Base-by-base conservation (phyloP, 352 stramenopile species). In the Pythium angustatum region DNA sequence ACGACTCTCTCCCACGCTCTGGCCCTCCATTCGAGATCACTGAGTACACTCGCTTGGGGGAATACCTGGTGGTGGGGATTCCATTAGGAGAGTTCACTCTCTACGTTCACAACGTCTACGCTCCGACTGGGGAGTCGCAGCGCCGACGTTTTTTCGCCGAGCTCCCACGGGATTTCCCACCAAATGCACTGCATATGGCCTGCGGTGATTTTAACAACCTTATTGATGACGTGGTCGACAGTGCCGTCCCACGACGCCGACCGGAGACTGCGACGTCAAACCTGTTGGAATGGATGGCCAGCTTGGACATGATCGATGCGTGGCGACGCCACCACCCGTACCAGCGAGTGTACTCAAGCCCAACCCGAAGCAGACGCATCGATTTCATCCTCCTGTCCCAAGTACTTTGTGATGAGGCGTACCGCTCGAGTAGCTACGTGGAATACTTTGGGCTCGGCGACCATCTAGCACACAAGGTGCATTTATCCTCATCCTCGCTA, bases 361-460 rank as follows among this genome's bases (percentile, higher is more conserved):
- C 22, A 64, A 59, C 33, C 47, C 55, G 5, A 50, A 54, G 17
- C 58, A 65, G 14, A 27, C 54, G 69, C 17, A 50, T 77, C 0
- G 64, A 73, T 34, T 77, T 70, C 66, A 34, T 74, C 27, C 54
- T 71, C 6, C 15, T 71, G 2, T 38, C 38, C 38, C 30, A 56
- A 12, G 3, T 11, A 12, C 24, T 56, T 15, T 30, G 15, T 43
- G 17, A 50, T 12, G 21, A 53, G 33, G 28, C 22, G 17, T 59
- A 33, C 15, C 17, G 38, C 7, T 22, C 10, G 6, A 15, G 27
- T 19, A 24, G 41, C 24, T 63, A 62, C 58, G 61, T 54, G 19
- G 2, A 53, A 41, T 26, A 49, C 5, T 52, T 28, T 8, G 10
- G 47, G n/a, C 47, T 26, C 15, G 59, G 49, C 21, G 49, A 66